Base-by-base conservation (phyloP, 169 alveolate genomes). In the Plasmodium gaboni region DNA sequence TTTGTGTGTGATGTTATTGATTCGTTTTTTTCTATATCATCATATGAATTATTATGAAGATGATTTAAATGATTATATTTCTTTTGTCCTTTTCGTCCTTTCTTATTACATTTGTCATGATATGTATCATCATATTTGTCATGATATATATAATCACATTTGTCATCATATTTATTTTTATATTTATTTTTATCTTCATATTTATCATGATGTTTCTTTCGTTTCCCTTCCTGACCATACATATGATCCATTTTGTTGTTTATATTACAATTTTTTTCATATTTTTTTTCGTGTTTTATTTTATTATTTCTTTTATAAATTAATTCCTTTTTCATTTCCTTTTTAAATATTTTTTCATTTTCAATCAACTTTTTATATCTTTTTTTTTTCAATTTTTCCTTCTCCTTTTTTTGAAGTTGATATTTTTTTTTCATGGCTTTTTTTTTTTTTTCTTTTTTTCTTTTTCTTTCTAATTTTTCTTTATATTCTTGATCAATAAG, bases 331-430 rank as follows among this genome's bases (percentile, higher is more conserved):
- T 38, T 63, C 68, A 61, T 63, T n/a, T 76, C 74, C 44, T 50
- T 61, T 60, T 42, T 15, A 68, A 48, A 83, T 4, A 12, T n/a
- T 19, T 22, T 61, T 63, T 83, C 70, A 26, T 83, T 44, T 46
- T 55, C 73, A 55, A 51, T 19, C 24, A 83, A 42, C 53, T 48
- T 26, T 46, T 68, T 67, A 28, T 83, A 17, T 42, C 91, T 68
- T 9, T 53, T 53, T 44, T 63, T 42, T 32, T 26, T n/a, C 12
- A 83, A 10, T n/a, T 53, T 71, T 17, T 83, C 65, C 64, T 83
- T 57, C 12, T 83, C 70, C 38, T 32, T 83, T 13, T 68, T 42
- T 28, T 42, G n/a, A 61, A 24, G 51, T 26, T 67, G 73, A 71
- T 50, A 51, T 60, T 67, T 67, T n/a, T 17, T 13, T 32, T 46